Base-by-base conservation (phyloP, 2,329 filamentous ascomycete species). In the Ceratocystiopsis sp. region DNA sequence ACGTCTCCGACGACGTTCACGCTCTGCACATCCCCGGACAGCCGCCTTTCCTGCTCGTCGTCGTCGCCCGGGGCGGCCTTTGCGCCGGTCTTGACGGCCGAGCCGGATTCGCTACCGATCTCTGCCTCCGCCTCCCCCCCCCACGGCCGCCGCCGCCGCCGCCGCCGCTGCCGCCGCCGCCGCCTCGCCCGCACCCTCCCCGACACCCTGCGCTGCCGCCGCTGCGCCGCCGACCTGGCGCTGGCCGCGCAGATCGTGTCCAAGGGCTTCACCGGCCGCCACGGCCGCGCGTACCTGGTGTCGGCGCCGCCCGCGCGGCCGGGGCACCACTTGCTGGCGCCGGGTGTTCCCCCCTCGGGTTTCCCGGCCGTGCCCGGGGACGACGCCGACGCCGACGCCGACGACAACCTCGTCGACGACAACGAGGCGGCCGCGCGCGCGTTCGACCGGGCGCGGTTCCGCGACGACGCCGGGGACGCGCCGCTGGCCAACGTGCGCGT, bases 241-340 rank as follows among this genome's bases (percentile, higher is more conserved):
- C 73, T 74, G 52, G 55, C 64, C 15, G 65, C 68, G 13, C 75
- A 79, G 55, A 71, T 80, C 46, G 66, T 80, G 35, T 74, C 68
- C 48, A 79, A 79, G 55, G 71, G 73, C 49, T 81, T 80, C 59
- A 77, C 70, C 0, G 77, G 77, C 16, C 73, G 75, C 17, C 69
- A 78, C 55, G 77, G 77, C 7, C 68, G 75, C 19, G 76, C 75
- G 13, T 77, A 71, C 53, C 66, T 81, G 40, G 71, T 80, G 40
- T 62, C 69, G 11, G 42, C 51, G 5, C 53, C 42, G 21, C 17
- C 49, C 9, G 39, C 46, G 7, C 15, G 37, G 4, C 18, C 46
- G 19, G 16, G 43, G 44, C 47, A 50, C 32, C 25, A 52, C 36
- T n/a, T n/a, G 25, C 38, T 44, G 11, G 43, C 42, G 17, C 45